Percentiles rank a stretch among this genome's conserved stretches.
phyloP scores from a whole-genome alignment of 2,329 filamentous ascomycete genomes.

The Cordyceps cicadae region DNA sequence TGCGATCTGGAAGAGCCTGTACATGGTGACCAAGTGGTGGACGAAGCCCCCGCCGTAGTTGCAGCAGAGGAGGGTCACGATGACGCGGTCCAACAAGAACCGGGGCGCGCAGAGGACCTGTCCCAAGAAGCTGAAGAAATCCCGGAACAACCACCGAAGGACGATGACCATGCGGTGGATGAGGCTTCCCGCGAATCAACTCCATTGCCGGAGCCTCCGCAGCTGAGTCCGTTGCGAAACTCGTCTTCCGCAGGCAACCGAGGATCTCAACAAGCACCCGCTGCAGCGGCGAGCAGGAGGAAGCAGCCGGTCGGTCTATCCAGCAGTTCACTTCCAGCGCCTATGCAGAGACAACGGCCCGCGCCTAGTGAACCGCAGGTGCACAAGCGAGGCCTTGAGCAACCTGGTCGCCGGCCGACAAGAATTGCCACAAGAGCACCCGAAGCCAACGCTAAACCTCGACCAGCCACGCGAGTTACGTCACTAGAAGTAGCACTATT shows the following conservation, averaged over 20 bases:
- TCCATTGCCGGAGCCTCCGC: conserved; percentile 38
- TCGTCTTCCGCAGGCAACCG: conserved; percentile 44
- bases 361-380: background rate
- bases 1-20: conserved; percentile 30
- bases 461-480: background rate
- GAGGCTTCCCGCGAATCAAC: conserved; percentile 30
- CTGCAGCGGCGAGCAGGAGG: background rate
- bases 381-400: conserved; percentile 1
- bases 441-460: background rate
- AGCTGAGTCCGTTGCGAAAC: conserved; percentile 44
- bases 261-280: conserved; percentile 19
- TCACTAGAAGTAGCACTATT: conserved; percentile 2
- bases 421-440: background rate
- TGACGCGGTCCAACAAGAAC: background rate
- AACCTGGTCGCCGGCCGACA: background rate
- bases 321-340: background rate
- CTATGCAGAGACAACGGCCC: background rate
- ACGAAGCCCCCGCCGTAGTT: conserved; percentile 24
- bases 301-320: background rate
- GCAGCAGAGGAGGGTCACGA: background rate
- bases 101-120: conserved; percentile 18
- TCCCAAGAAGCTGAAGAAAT: conserved; percentile 19
- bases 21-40: conserved; percentile 17
- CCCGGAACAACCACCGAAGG: conserved; percentile 21
- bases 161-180: conserved; percentile 34